Conservation (phyloP, 805 yeast species). For the Wickerhamiella alocasiicola region DNA sequence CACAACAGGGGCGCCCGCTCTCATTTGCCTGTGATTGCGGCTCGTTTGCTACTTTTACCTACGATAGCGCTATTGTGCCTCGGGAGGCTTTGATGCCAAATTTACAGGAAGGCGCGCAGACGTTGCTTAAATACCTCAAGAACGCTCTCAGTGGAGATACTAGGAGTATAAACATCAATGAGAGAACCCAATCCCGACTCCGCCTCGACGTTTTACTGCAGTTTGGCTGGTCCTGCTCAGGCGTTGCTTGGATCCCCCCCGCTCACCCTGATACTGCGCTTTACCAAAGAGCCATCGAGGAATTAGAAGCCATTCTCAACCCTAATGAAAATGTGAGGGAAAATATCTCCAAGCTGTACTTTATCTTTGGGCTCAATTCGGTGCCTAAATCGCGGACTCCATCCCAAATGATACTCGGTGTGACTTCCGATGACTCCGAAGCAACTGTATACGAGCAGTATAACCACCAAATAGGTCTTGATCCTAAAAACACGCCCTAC, state of each 20-base stretch:
- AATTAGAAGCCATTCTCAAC: neutral
- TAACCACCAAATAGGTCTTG: slow-evolving; percentile 31
- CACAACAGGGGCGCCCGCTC: neutral
- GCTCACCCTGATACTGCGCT: neutral
- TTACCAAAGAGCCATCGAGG: neutral
- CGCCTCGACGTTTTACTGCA: neutral
- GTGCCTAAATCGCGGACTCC: no score
- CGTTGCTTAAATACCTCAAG: neutral
- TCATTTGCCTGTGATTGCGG: slow-evolving; percentile 3
- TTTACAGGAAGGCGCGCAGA: neutral
- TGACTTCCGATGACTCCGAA: slow-evolving; percentile 28
- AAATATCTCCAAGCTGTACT: neutral
- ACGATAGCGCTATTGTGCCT: neutral
- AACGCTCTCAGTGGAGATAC: neutral
- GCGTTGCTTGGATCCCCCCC: slow-evolving; percentile 3
- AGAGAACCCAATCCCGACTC: neutral
- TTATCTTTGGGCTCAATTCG: neutral
- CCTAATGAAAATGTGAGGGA: neutral
- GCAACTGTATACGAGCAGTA: slow-evolving; percentile 37
- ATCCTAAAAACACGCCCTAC: slow-evolving; percentile 35
- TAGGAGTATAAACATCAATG: neutral
- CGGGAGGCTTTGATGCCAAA: neutral
- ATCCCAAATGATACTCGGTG: slow-evolving; percentile 18
- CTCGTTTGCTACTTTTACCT: neutral
- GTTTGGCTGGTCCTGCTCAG: slow-evolving; percentile 1